Evolutionary conservation across 2,329 filamentous ascomycete species (phyloP).

Genomic region (Penicillium sp.): DNA sequence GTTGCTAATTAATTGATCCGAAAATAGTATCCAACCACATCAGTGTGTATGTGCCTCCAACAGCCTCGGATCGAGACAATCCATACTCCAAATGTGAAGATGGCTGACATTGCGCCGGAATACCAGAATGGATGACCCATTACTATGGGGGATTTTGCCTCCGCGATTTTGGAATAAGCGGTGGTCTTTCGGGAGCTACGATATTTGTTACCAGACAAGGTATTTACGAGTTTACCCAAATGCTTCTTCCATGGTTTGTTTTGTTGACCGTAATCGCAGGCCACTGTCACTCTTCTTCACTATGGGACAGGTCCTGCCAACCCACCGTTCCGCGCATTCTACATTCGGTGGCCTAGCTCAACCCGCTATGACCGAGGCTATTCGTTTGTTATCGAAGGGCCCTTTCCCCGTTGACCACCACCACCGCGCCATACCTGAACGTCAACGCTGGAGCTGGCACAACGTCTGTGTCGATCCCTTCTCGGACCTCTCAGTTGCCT

Average conservation of each 20-base stretch:
- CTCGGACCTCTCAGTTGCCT: constrained; percentile 43
- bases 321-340: constrained; percentile 77
- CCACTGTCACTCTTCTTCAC: constrained; percentile 75
- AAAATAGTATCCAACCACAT: constrained; percentile 79
- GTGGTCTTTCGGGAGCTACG: constrained; percentile 88
- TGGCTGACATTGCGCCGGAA: constrained; percentile 29
- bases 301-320: constrained; percentile 85
- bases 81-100: constrained; percentile 14
- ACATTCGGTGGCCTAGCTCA: constrained; percentile 82
- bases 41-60: constrained; percentile 69
- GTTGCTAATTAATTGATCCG: constrained; percentile 2
- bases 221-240: constrained; percentile 40
- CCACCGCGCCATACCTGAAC: constrained; percentile 39
- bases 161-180: constrained; percentile 71
- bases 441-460: constrained; percentile 38
- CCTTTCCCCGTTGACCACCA: constrained; percentile 54
- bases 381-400: constrained; percentile 74
- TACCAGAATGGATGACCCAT: constrained; percentile 81
- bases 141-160: constrained; percentile 89
- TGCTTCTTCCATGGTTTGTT: not conserved
- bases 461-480: constrained; percentile 49
- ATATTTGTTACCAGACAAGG: constrained; percentile 91
- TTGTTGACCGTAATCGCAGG: constrained; percentile 44
- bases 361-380: constrained; percentile 79
- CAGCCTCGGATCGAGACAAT: constrained; percentile 17